Evolutionary conservation across 2,329 filamentous ascomycete species (phyloP).

Genomic region (Pestalotiopsis sp.): DNA sequence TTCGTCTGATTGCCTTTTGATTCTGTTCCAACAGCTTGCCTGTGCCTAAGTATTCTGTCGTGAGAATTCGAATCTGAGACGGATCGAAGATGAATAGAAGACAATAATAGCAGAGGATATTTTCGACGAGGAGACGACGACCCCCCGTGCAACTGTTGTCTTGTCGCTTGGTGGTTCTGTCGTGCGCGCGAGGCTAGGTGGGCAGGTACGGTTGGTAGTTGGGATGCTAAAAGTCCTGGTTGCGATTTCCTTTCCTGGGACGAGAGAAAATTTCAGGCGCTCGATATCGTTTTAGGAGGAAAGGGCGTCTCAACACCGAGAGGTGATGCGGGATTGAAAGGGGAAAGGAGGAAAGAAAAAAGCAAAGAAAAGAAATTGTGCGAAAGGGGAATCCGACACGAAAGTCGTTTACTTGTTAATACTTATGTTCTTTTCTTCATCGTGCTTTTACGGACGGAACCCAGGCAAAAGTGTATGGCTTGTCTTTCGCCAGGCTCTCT

Average conservation of each 20-base stretch:
- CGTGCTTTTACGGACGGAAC: neutral
- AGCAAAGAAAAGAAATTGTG: neutral
- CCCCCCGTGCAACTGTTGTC: too few relatives aligned
- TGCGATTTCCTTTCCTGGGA: too few relatives aligned
- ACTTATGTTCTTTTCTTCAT: neutral
- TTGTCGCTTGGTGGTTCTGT: too few relatives aligned
- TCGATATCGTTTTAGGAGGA: neutral
- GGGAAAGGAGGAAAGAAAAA: neutral
- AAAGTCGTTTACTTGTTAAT: neutral
- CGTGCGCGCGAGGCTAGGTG: too few relatives aligned
- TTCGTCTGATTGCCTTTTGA: too few relatives aligned
- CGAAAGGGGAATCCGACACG: neutral
- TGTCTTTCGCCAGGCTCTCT: neutral
- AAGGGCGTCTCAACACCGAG: neutral
- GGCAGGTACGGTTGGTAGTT: too few relatives aligned
- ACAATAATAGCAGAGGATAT: too few relatives aligned
- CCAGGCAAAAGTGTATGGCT: neutral
- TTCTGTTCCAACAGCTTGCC: slow-evolving; percentile 32
- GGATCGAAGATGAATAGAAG: slow-evolving; percentile 20
- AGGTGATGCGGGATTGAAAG: neutral
- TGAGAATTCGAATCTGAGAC: slow-evolving; percentile 18
- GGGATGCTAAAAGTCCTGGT: too few relatives aligned
- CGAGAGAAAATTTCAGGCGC: too few relatives aligned
- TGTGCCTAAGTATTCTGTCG: slow-evolving; percentile 17
- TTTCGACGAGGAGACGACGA: too few relatives aligned